phyloP scores from a whole-genome alignment of 208 protist genomes.

The Crithidia thermophila region DNA sequence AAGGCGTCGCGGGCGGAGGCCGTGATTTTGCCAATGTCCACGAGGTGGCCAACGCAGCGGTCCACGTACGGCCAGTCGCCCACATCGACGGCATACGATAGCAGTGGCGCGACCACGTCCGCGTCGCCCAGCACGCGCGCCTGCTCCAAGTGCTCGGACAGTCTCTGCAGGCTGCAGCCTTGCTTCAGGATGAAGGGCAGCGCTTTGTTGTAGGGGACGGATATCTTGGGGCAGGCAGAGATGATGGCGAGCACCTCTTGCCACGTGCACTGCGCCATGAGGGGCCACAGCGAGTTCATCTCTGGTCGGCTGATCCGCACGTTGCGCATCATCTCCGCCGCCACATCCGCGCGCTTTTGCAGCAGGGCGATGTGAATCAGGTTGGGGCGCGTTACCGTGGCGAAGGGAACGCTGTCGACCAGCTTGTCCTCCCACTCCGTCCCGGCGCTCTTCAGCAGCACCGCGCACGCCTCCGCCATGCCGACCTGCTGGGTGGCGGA shows the following conservation, averaged over 20 bases:
- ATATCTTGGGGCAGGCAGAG: constrained; percentile 83
- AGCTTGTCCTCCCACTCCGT: constrained; percentile 72
- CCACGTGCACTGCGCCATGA: constrained; percentile 80
- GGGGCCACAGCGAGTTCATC: constrained; percentile 68
- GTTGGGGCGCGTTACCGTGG: constrained; percentile 81
- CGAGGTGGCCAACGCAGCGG: constrained; percentile 78
- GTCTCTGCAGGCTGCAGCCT: constrained; percentile 78
- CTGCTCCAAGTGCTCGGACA: constrained; percentile 88
- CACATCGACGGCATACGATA: constrained; percentile 70
- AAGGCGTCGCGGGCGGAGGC: constrained; percentile 68
- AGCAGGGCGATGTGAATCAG: constrained; percentile 72
- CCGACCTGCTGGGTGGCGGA: constrained; percentile 61
- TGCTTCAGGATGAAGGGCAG: constrained; percentile 72
- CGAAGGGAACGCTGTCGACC: constrained; percentile 80
- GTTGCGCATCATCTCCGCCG: constrained; percentile 77
- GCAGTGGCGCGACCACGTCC: constrained; percentile 84
- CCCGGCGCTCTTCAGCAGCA: constrained; percentile 75
- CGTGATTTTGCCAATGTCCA: constrained; percentile 86
- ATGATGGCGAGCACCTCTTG: constrained; percentile 82
- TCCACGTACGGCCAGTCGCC: constrained; percentile 83
- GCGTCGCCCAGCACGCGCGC: constrained; percentile 83
- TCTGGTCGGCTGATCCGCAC: constrained; percentile 66
- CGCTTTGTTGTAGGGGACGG: constrained; percentile 74
- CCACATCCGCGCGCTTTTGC: constrained; percentile 75
- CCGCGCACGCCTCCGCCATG: constrained; percentile 86